These are phyloP conservation scores for Ascochyta rabiei DNA, from an alignment of 2,329 filamentous ascomycete genomes.

Conservation along the genomic window DNA sequence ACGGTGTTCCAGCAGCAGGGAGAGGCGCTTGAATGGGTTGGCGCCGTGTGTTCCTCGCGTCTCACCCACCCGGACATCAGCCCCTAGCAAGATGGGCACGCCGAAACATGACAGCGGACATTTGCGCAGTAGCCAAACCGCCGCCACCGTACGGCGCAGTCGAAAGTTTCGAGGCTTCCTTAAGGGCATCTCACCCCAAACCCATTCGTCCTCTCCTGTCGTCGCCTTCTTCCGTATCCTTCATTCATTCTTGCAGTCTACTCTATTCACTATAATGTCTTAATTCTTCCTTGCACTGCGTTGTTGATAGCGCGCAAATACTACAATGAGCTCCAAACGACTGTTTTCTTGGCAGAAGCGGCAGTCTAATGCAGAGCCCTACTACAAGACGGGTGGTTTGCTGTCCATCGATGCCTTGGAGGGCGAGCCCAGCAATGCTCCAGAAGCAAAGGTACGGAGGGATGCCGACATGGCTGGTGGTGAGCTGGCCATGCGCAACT, in stretches of 20 bases:
- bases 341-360: slow-evolving; percentile 55
- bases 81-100: slow-evolving; percentile 7
- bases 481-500: slow-evolving; percentile 43
- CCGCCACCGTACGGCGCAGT: slow-evolving; percentile 6
- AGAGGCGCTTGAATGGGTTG: background rate
- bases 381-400: slow-evolving; percentile 48
- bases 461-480: slow-evolving; percentile 7
- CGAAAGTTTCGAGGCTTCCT: slow-evolving; percentile 12
- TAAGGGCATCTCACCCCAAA: slow-evolving; percentile 4
- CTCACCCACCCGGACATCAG: slow-evolving; percentile 6
- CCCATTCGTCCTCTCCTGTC: background rate
- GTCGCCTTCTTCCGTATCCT: background rate
- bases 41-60: background rate
- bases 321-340: slow-evolving; percentile 49
- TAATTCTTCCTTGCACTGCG: background rate
- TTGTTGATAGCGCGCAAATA: slow-evolving; percentile 1
- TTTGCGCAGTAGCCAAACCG: slow-evolving; percentile 14
- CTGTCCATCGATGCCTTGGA: slow-evolving; percentile 33
- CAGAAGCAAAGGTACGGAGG: slow-evolving; percentile 41
- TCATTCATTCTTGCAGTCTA: background rate
- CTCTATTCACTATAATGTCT: slow-evolving; percentile 9
- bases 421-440: slow-evolving; percentile 10
- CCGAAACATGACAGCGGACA: slow-evolving; percentile 22
- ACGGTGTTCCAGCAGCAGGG: background rate
- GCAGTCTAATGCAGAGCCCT: slow-evolving; percentile 42